Conservation (phyloP, 2,329 filamentous ascomycete genomes). For the Myriosclerotinia curreyana region DNA sequence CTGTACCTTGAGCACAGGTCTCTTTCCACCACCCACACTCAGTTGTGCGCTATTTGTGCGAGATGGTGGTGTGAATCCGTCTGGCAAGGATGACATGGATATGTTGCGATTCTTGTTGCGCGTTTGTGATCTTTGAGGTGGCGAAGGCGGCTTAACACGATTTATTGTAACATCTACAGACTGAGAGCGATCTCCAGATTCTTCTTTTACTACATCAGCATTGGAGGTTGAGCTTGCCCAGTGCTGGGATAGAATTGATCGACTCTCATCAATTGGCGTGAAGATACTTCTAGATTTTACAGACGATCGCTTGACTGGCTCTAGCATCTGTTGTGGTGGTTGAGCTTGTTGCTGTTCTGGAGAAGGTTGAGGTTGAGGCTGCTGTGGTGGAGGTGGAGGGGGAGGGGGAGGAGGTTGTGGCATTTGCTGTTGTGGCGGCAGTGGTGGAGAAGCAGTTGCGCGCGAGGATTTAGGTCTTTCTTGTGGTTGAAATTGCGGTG, state of each 20-base stretch:
- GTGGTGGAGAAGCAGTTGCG: conserved; percentile 54
- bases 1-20: conserved; percentile 86
- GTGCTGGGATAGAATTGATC: conserved; percentile 84
- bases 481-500: conserved; percentile 64
- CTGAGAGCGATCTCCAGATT: conserved; percentile 50
- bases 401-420: too few species aligned
- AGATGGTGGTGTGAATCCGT: conserved; percentile 68
- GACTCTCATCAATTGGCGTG: conserved; percentile 91
- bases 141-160: conserved; percentile 53
- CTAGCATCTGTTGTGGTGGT: conserved; percentile 50
- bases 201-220: conserved; percentile 37
- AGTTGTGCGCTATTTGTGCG: conserved; percentile 73
- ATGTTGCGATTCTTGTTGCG: conserved; percentile 47
- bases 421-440: conserved; percentile 55
- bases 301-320: conserved; percentile 51
- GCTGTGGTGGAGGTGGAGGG: conserved; percentile 48
- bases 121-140: conserved; percentile 49
- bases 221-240: conserved; percentile 61
- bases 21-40: conserved; percentile 54
- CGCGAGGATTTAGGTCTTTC: conserved; percentile 48
- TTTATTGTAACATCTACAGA: conserved; percentile 61
- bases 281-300: conserved; percentile 74
- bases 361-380: conserved; percentile 40
- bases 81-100: conserved; percentile 53
- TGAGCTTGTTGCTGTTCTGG: conserved; percentile 46